Evolutionary conservation across 176 grass and related monocot species (phyloP).

Genomic region (Thinopyrum elongatum): DNA sequence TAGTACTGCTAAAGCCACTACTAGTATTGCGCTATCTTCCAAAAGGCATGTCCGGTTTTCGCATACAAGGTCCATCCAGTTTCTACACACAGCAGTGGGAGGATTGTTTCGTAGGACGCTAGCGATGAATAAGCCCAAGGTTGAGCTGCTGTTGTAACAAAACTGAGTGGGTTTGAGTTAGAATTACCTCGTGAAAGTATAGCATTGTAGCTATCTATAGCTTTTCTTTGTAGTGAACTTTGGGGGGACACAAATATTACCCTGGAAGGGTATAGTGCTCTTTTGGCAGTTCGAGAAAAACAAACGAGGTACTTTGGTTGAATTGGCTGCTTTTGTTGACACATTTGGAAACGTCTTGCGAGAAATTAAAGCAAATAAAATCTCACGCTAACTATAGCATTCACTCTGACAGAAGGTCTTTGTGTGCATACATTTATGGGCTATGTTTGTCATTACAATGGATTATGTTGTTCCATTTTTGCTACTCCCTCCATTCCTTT

Average conservation of each 20-base stretch:
- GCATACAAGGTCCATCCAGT: neutral
- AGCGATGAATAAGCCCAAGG: constrained; percentile 18
- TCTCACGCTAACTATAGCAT: neutral
- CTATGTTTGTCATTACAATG: neutral
- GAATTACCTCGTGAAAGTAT: neutral
- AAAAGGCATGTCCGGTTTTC: constrained; percentile 20
- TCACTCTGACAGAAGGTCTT: neutral
- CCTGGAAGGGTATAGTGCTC: constrained; percentile 3
- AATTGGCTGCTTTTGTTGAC: neutral
- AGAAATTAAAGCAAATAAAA: constrained; percentile 11
- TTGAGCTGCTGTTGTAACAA: neutral
- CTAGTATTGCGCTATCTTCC: constrained; percentile 4
- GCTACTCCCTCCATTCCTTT: no score
- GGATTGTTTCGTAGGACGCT: neutral
- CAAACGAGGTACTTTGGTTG: neutral
- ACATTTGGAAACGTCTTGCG: neutral
- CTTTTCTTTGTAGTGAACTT: neutral
- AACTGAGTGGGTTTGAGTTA: neutral
- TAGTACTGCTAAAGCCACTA: constrained; percentile 6
- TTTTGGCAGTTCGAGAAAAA: neutral
- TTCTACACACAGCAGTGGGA: neutral
- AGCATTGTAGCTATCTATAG: constrained; percentile 17
- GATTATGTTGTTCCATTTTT: neutral
- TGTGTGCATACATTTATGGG: neutral
- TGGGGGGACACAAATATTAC: neutral